phyloP scores from a whole-genome alignment of 2,329 filamentous ascomycete genomes.

The Beauveria scarabaeidicola region DNA sequence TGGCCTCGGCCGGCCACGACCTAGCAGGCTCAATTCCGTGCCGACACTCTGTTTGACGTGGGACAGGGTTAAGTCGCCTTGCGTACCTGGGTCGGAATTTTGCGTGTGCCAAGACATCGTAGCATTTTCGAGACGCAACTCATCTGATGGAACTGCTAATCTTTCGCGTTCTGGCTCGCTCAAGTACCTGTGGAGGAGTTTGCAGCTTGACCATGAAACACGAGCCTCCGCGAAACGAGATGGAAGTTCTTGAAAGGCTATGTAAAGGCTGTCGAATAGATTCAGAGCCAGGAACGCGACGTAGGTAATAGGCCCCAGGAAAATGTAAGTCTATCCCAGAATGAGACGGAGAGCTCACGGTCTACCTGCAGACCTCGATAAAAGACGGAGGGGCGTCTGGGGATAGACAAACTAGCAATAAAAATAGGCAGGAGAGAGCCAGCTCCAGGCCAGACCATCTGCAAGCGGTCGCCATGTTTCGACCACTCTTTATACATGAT shows the following conservation, averaged over 20 bases:
- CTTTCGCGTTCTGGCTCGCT: not conserved
- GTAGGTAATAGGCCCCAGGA: not conserved
- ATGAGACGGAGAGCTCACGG: not conserved
- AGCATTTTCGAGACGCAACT: conserved; percentile 5
- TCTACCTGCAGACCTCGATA: not conserved
- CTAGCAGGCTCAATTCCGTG: not conserved
- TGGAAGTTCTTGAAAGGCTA: conserved; percentile 4
- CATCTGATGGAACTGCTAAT: not conserved
- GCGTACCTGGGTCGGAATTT: not conserved
- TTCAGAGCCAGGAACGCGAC: conserved; percentile 11
- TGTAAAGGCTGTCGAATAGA: conserved; percentile 10
- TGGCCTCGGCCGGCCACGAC: not conserved
- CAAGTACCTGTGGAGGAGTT: conserved; percentile 6
- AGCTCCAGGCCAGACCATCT: not conserved
- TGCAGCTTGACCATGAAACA: conserved; percentile 10
- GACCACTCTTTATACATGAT: not conserved
- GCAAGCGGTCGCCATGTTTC: not conserved
- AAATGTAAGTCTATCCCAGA: not conserved
- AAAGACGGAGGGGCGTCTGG: not conserved
- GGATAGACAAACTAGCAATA: not conserved
- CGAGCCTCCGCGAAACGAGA: not conserved
- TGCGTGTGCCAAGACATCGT: not conserved
- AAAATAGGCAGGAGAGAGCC: not conserved
- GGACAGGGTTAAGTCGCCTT: conserved; percentile 42
- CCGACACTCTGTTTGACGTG: conserved; percentile 32